Percentiles rank a stretch among this genome's conserved stretches.
Evolutionary conservation across 768 basidiomycete species (phyloP).

Genomic region (Rhodotorula toruloides): DNA sequence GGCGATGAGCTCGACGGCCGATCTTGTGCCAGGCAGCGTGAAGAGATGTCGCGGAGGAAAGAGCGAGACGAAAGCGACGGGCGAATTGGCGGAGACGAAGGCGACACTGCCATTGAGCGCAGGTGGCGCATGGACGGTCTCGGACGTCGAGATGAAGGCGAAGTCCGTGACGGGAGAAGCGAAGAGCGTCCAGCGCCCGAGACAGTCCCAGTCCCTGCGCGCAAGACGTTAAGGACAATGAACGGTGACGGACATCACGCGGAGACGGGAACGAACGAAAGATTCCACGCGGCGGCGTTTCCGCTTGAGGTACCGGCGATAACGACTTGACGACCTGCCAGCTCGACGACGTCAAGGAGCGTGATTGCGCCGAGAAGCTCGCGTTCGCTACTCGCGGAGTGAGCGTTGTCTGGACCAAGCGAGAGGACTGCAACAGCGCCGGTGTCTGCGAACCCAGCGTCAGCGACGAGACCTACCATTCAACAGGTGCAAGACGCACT

Average conservation of each 20-base stretch:
- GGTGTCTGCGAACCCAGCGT: not conserved
- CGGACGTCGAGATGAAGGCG: slow-evolving; percentile 50
- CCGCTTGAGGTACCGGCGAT: slow-evolving; percentile 75
- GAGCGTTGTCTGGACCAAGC: too few species aligned
- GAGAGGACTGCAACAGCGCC: too few species aligned
- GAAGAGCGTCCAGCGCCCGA: slow-evolving; percentile 70
- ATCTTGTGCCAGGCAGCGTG: slow-evolving; percentile 73
- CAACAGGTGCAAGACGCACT: slow-evolving; percentile 49
- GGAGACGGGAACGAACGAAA: slow-evolving; percentile 52
- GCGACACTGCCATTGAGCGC: slow-evolving; percentile 12
- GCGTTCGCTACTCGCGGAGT: not conserved
- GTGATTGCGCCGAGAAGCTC: slow-evolving; percentile 17
- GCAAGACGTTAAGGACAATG: too few species aligned
- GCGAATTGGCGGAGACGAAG: slow-evolving; percentile 35
- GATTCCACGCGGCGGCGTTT: slow-evolving; percentile 66
- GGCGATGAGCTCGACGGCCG: slow-evolving; percentile 61
- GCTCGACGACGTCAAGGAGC: slow-evolving; percentile 44
- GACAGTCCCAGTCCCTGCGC: slow-evolving; percentile 60
- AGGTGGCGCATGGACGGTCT: not conserved
- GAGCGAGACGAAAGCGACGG: slow-evolving; percentile 64
- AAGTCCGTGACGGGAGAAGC: slow-evolving; percentile 60
- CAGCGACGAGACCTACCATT: not conserved
- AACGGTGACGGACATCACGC: not conserved
- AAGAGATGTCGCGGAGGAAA: slow-evolving; percentile 62
- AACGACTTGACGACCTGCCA: slow-evolving; percentile 50